phyloP scores from a whole-genome alignment of 495 filamentous ascomycete species.

The Neurospora discreta region DNA sequence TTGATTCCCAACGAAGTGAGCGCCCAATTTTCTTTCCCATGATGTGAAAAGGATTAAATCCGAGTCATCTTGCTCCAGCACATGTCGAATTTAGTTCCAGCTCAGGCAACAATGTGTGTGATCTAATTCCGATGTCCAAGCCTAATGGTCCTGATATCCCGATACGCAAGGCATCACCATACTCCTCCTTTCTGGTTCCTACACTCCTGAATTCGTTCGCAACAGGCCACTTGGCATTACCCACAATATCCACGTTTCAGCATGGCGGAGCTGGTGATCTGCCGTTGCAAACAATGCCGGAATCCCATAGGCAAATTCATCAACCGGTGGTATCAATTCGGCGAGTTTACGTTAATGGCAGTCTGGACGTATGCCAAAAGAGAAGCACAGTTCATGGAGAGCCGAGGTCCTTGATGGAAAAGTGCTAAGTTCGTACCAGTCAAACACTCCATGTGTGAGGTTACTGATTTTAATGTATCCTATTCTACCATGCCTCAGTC shows the following conservation, averaged over 20 bases:
- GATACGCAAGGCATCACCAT: neutral
- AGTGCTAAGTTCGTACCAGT: neutral
- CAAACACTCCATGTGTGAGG: neutral
- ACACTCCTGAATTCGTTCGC: neutral
- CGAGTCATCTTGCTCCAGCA: neutral
- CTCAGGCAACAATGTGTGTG: neutral
- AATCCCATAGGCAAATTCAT: conserved; percentile 22
- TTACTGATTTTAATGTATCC: conserved; percentile 5
- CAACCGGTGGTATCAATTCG: conserved; percentile 36
- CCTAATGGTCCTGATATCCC: neutral
- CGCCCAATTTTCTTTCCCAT: neutral
- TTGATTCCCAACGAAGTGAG: neutral
- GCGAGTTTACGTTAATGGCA: no score
- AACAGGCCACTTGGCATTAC: neutral
- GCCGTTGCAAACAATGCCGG: conserved; percentile 30
- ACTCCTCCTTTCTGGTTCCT: neutral
- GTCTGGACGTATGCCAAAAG: neutral
- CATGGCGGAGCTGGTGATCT: conserved; percentile 22
- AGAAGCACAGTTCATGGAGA: no score
- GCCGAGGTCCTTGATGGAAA: no score
- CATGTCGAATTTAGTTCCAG: neutral
- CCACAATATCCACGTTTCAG: neutral
- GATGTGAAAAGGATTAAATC: neutral
- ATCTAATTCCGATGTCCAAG: neutral
- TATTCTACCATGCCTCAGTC: conserved; percentile 14